These are phyloP conservation scores for Westerdykella aurantiaca DNA, from an alignment of 2,329 filamentous ascomycete genomes.

Conservation along the genomic window DNA sequence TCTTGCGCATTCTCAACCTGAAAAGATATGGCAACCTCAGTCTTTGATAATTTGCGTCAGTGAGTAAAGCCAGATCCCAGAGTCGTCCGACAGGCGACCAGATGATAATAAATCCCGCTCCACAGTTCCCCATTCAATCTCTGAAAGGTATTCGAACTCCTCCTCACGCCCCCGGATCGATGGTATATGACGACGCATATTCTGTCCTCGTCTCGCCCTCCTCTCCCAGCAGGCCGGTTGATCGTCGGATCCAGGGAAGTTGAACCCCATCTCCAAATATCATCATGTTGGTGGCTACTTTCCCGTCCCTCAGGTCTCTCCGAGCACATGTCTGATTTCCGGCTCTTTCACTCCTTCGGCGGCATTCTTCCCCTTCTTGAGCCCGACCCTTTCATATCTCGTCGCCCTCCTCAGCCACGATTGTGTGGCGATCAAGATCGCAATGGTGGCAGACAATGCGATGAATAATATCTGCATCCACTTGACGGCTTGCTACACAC, in stretches of 20 bases:
- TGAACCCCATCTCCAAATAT: neutral
- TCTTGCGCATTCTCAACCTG: too few relatives aligned
- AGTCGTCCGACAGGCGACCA: too few relatives aligned
- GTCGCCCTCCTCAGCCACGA: slow-evolving; percentile 19
- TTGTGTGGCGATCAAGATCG: slow-evolving; percentile 20
- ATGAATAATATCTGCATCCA: slow-evolving; percentile 26
- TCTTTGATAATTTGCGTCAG: too few relatives aligned
- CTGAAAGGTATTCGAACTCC: too few relatives aligned
- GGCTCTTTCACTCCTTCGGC: neutral
- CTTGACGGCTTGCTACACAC: slow-evolving; percentile 20
- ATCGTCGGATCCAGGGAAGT: neutral
- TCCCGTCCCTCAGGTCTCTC: neutral
- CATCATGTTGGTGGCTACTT: neutral
- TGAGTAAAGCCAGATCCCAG: too few relatives aligned
- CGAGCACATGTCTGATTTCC: neutral
- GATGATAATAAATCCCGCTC: too few relatives aligned
- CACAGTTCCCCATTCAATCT: too few relatives aligned
- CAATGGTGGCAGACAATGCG: slow-evolving; percentile 12
- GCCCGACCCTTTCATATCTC: neutral
- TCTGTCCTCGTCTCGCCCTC: too few relatives aligned
- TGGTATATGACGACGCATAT: too few relatives aligned
- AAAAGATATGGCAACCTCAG: too few relatives aligned
- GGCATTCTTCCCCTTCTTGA: neutral
- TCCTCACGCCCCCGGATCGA: too few relatives aligned
- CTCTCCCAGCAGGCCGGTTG: neutral